A percentile compares a stretch with the other conserved stretches of the same genome.
These are phyloP conservation scores for Flaveria ramosissima DNA, from an alignment of 129 eudicot species.

Conservation along the genomic window DNA sequence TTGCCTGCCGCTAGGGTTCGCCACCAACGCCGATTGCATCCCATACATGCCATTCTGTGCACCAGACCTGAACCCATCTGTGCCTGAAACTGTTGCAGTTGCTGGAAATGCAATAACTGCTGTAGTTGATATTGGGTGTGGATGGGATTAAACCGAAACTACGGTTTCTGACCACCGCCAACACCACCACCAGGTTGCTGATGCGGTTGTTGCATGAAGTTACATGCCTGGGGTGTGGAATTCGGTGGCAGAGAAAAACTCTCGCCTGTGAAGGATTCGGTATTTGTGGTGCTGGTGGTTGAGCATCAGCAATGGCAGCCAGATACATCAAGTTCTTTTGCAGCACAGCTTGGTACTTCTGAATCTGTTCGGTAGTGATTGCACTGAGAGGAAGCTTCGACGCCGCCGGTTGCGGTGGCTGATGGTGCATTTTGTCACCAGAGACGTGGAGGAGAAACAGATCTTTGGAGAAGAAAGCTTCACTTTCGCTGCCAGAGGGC, in stretches of 20 bases:
- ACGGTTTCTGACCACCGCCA: conserved; percentile 38
- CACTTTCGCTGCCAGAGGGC: too few relatives aligned
- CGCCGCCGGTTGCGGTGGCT: conserved; percentile 30
- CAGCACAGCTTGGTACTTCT: conserved; percentile 73
- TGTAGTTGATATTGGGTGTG: conserved; percentile 59
- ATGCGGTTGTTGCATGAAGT: conserved; percentile 51
- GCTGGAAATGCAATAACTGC: conserved; percentile 55
- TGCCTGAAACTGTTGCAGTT: conserved; percentile 58
- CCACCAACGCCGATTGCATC: conserved; percentile 46
- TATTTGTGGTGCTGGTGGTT: conserved; percentile 52
- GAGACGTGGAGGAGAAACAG: too few relatives aligned
- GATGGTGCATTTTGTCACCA: conserved; percentile 54
- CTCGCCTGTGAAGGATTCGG: conserved; percentile 59
- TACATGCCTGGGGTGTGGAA: conserved; percentile 44
- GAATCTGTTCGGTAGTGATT: conserved; percentile 80
- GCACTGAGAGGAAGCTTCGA: conserved; percentile 40
- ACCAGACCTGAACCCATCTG: conserved; percentile 56
- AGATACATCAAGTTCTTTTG: conserved; percentile 81
- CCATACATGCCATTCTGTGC: conserved; percentile 47
- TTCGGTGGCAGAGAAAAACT: conserved; percentile 30
- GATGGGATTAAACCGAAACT: conserved; percentile 51
- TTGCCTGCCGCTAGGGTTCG: conserved; percentile 41
- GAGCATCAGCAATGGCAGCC: conserved; percentile 94
- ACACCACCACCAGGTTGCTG: conserved; percentile 34
- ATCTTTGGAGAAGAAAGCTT: too few relatives aligned